These are phyloP conservation scores for Sporothrix luriei DNA, from an alignment of 2,329 filamentous ascomycete genomes.

Conservation along the genomic window DNA sequence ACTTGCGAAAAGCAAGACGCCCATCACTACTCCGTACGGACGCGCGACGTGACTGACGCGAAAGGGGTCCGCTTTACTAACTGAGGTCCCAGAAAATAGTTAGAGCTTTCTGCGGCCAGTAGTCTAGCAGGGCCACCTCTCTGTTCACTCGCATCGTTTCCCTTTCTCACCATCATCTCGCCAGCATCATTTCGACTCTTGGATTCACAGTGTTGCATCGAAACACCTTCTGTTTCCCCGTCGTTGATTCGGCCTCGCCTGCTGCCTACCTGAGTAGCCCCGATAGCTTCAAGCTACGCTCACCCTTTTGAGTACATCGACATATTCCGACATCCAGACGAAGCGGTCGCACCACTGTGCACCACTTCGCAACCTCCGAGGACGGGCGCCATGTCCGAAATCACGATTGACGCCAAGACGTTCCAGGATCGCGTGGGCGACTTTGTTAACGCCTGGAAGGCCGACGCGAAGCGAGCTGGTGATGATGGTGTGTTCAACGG, in stretches of 20 bases:
- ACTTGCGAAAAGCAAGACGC: not conserved
- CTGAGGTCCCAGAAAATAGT: conserved; percentile 17
- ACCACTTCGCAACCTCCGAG: conserved; percentile 34
- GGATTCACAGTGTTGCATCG: not conserved
- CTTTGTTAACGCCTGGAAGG: conserved; percentile 91
- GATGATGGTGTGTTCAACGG: conserved; percentile 86
- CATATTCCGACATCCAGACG: not conserved
- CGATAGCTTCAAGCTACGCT: conserved; percentile 9
- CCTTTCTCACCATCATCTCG: conserved; percentile 1
- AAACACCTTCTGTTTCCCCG: not conserved
- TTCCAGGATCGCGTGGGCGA: conserved; percentile 92
- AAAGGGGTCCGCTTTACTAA: conserved; percentile 31
- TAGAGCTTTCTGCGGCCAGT: conserved; percentile 29
- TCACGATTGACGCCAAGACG: conserved; percentile 89
- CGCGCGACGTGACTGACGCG: conserved; percentile 38
- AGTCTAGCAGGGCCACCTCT: conserved; percentile 11
- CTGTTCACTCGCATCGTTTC: conserved; percentile 15
- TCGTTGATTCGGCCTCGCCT: not conserved
- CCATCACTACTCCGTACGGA: conserved; percentile 2
- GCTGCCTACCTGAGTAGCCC: conserved; percentile 13
- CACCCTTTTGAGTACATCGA: not conserved
- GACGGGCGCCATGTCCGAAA: conserved; percentile 65
- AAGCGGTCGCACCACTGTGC: not conserved
- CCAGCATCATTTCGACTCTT: conserved; percentile 11
- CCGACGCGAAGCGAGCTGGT: conserved; percentile 79